Evolutionary conservation across 2,329 filamentous ascomycete genomes (phyloP).

Genomic region (Paracoccidioides lutzii): DNA sequence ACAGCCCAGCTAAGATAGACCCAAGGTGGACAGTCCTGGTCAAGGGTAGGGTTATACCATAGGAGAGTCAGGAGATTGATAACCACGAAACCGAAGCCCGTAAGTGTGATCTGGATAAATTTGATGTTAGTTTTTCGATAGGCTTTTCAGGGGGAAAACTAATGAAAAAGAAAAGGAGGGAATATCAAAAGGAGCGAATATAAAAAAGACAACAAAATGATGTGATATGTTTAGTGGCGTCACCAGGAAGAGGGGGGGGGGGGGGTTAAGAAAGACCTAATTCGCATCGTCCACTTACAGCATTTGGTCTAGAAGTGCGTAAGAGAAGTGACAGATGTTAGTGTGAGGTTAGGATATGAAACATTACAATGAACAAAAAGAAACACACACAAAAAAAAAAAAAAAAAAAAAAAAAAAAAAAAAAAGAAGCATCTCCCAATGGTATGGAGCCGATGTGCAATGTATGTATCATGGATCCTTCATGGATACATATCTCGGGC

Average conservation of each 20-base stretch:
- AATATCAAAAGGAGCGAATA: neutral
- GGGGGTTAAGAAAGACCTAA: neutral
- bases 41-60: slow-evolving; percentile 90
- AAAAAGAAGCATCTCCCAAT: neutral
- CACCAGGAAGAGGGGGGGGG: neutral
- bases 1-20: slow-evolving; percentile 87
- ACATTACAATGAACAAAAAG: neutral
- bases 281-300: slow-evolving; percentile 21
- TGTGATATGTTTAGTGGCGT: neutral
- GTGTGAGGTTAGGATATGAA: neutral
- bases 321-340: neutral
- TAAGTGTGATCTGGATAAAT: slow-evolving; percentile 58
- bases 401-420: neutral
- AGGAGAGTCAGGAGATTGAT: slow-evolving; percentile 81
- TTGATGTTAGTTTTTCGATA: neutral
- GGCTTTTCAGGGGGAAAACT: neutral
- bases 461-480: too few relatives aligned
- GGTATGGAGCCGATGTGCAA: too few relatives aligned
- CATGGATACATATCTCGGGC: too few relatives aligned
- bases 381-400: neutral
- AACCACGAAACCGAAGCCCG: slow-evolving; percentile 80
- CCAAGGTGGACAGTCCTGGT: slow-evolving; percentile 87
- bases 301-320: slow-evolving; percentile 38
- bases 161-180: neutral
- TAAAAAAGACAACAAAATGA: neutral